phyloP scores from a whole-genome alignment of 2,329 filamentous ascomycete genomes.

The Penicillium sp. region DNA sequence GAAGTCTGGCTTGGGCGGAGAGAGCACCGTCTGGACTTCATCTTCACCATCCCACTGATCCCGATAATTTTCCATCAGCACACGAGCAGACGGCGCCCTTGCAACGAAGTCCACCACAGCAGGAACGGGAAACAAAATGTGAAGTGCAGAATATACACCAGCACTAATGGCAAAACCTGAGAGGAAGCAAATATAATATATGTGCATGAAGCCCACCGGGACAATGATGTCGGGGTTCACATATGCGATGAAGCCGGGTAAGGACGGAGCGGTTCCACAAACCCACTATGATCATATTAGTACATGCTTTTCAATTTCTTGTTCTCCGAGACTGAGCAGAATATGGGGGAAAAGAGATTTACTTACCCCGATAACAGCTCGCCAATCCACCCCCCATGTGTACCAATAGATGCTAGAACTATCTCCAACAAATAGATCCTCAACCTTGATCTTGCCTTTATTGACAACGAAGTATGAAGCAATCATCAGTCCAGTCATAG shows the following conservation, averaged over 20 bases:
- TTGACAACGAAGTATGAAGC: conserved; percentile 48
- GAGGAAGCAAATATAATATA: conserved; percentile 27
- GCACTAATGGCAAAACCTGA: conserved; percentile 17
- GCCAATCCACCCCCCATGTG: conserved; percentile 24
- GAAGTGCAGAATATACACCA: conserved; percentile 17
- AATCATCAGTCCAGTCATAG: conserved; percentile 47
- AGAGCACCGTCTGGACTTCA: neutral
- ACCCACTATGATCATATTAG: conserved; percentile 34
- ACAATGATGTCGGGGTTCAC: conserved; percentile 38
- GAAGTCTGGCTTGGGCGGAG: neutral
- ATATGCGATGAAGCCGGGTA: conserved; percentile 47
- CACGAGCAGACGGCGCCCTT: neutral
- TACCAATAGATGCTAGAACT: conserved; percentile 28
- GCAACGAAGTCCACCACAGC: neutral
- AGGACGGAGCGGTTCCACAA: conserved; percentile 39
- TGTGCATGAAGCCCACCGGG: conserved; percentile 35
- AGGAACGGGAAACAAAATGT: conserved; percentile 14
- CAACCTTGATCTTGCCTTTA: conserved; percentile 40
- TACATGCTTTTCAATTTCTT: neutral
- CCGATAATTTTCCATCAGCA: neutral
- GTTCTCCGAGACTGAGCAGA: too few relatives aligned
- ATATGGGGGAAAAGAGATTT: too few relatives aligned
- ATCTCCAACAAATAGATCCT: conserved; percentile 43
- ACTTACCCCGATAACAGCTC: conserved; percentile 27
- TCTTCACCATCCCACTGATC: neutral